These are phyloP conservation scores for Polytolypa hystricis DNA, from an alignment of 2,329 filamentous ascomycete species.

Conservation along the genomic window DNA sequence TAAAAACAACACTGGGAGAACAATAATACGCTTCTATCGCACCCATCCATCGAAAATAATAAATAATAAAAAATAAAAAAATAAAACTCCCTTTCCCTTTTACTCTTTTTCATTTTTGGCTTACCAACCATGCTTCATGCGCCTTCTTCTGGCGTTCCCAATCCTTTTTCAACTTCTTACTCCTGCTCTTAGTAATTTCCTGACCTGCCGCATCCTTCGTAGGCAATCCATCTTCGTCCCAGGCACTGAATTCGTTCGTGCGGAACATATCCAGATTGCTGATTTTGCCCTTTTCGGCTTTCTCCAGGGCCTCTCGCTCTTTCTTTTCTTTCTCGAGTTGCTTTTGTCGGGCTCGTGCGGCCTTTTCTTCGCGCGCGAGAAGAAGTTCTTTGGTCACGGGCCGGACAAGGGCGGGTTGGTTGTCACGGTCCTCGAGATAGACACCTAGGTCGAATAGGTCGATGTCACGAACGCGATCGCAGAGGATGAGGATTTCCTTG, in stretches of 20 bases:
- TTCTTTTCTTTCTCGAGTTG: slow-evolving; percentile 50
- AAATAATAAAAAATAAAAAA: no score
- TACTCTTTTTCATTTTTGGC: neutral
- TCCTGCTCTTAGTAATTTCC: slow-evolving; percentile 66
- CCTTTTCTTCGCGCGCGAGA: slow-evolving; percentile 39
- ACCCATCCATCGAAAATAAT: no score
- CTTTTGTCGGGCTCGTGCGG: slow-evolving; percentile 34
- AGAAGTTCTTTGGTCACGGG: slow-evolving; percentile 51
- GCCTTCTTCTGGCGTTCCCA: slow-evolving; percentile 85
- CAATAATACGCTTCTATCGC: no score
- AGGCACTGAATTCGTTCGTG: slow-evolving; percentile 55
- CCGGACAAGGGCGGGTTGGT: slow-evolving; percentile 60
- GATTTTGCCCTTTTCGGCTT: slow-evolving; percentile 46
- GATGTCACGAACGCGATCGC: slow-evolving; percentile 68
- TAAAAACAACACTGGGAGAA: no score
- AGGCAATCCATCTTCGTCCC: slow-evolving; percentile 75
- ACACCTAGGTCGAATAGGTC: slow-evolving; percentile 74
- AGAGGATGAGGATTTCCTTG: slow-evolving; percentile 64
- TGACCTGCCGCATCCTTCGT: slow-evolving; percentile 64
- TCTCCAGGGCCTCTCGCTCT: slow-evolving; percentile 42
- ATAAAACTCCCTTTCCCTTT: no score
- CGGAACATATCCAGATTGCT: slow-evolving; percentile 48
- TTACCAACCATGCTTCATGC: slow-evolving; percentile 52
- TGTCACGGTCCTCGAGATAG: slow-evolving; percentile 72
- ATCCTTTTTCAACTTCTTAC: slow-evolving; percentile 77